phyloP scores from a whole-genome alignment of 495 filamentous ascomycete species.

The Margaritispora aquatica region DNA sequence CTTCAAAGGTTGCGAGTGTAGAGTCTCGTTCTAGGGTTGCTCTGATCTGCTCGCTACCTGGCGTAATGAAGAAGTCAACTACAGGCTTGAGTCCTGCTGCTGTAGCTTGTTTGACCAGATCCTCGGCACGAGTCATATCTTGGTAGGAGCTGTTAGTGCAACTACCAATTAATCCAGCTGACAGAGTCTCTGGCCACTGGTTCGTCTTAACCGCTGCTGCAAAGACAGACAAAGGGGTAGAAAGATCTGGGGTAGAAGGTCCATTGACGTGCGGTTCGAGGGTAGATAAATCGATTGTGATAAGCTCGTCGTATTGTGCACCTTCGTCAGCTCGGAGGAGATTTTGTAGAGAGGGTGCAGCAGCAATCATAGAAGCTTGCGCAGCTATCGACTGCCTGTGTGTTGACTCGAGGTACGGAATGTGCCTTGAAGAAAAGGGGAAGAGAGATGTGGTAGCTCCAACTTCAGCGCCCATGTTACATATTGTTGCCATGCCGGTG shows the following conservation, averaged over 20 bases:
- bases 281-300: constrained; percentile 85
- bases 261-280: constrained; percentile 98
- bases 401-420: constrained; percentile 76
- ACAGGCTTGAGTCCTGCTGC: constrained; percentile 83
- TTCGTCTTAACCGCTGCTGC: constrained; percentile 74
- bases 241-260: constrained; percentile 91
- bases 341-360: constrained; percentile 38
- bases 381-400: constrained; percentile 66
- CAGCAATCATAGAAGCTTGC: constrained; percentile 49
- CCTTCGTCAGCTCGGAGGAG: constrained; percentile 69
- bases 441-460: constrained; percentile 92
- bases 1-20: constrained; percentile 78
- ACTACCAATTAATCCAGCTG: constrained; percentile 90
- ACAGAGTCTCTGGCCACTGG: constrained; percentile 84
- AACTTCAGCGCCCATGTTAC: constrained; percentile 84
- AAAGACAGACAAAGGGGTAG: constrained; percentile 85
- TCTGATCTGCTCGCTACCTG: constrained; percentile 93
- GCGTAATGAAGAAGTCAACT: constrained; percentile 90
- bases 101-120: constrained; percentile 82
- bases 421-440: constrained; percentile 64
- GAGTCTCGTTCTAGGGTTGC: constrained; percentile 84
- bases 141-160: constrained; percentile 98
- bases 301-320: constrained; percentile 81
- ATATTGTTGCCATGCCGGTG: constrained; percentile 89
- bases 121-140: constrained; percentile 93